Evolutionary conservation across 257 asterid genomes (phyloP), one percentile per base, ranked within the genome.

Genomic region (Fraxinus cuspidata): DNA sequence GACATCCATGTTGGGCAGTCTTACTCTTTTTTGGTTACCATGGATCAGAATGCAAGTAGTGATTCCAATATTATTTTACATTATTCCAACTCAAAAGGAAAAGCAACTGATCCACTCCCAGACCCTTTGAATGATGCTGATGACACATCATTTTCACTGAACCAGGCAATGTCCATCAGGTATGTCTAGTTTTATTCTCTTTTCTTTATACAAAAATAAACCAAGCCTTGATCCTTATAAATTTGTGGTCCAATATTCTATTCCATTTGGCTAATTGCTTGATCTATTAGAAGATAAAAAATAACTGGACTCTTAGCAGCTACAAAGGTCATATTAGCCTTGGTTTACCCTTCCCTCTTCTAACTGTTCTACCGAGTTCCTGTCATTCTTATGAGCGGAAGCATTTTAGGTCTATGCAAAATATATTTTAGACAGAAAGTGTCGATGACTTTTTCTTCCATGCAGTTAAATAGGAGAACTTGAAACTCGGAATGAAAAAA

Each of bases 1-100:
- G 99, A 95, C 83, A 89, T 92, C 64, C 98, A 92, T 81, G 99
- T 95, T 4, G 99, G 98, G 23, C 99, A 95, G 80, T 92, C 99
- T 1, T 95, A 81, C 87, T 70, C 96, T 18, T 95, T 95, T 76
- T 84, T 95, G 49, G 92, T 95, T 32, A 82, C 94, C 38, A 92
- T 87, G 98, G 96, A 95, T 87, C 99, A 95, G 85, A 95, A 95
- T 72, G 99, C 99, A 74, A 95, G 94, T 89, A 92, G 93, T 38
- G 98, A 95, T 82, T 95, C 92, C 84, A 92, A 95, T 71, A 81
- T 95, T 67, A 82, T 95, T 69, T 81, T 95, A 86, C 97, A 93
- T 78, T 95, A 95, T 79, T 87, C 94, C 15, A 95, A 92, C 85
- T 95, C 99, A 25, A 79, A 87, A 77, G 98, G 97, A 42, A 70